Percentiles rank a stretch among this genome's conserved stretches.
phyloP scores from a whole-genome alignment of 2,329 filamentous ascomycete species.

The Hysterium pulicare region DNA sequence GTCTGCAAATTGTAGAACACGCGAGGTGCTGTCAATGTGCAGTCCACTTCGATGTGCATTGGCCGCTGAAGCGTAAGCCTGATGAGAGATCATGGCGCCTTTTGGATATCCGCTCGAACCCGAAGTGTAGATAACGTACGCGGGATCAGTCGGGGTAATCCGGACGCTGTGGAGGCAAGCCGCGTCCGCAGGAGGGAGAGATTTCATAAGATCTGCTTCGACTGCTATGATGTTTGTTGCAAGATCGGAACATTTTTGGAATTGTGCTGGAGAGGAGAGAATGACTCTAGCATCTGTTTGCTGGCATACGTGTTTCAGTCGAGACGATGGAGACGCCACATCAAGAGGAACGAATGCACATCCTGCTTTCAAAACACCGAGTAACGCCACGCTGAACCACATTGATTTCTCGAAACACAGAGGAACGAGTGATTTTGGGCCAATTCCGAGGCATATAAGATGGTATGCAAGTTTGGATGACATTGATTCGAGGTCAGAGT shows the following conservation, averaged over 20 bases:
- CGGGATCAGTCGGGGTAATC: background rate
- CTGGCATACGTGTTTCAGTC: background rate
- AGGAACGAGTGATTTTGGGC: background rate
- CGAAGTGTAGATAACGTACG: conserved; percentile 58
- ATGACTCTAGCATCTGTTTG: background rate
- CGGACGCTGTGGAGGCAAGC: background rate
- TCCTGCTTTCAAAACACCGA: background rate
- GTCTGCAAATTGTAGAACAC: conserved; percentile 8
- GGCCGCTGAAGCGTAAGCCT: conserved; percentile 47
- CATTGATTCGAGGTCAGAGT: background rate
- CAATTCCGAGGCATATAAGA: background rate
- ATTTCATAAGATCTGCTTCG: background rate
- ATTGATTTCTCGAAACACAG: background rate
- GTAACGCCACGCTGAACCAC: background rate
- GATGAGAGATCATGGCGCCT: conserved; percentile 60
- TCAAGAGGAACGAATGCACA: background rate
- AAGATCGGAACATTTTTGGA: background rate
- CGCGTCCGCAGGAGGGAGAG: background rate
- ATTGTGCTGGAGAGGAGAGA: background rate
- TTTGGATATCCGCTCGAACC: conserved; percentile 53
- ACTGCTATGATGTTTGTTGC: background rate
- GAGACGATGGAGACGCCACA: background rate
- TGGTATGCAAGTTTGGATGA: background rate
- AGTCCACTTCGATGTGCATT: conserved; percentile 2
- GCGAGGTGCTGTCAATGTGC: conserved; percentile 38